Conservation (phyloP, 176 grass and related monocot species). For the Oryza meyeriana region DNA sequence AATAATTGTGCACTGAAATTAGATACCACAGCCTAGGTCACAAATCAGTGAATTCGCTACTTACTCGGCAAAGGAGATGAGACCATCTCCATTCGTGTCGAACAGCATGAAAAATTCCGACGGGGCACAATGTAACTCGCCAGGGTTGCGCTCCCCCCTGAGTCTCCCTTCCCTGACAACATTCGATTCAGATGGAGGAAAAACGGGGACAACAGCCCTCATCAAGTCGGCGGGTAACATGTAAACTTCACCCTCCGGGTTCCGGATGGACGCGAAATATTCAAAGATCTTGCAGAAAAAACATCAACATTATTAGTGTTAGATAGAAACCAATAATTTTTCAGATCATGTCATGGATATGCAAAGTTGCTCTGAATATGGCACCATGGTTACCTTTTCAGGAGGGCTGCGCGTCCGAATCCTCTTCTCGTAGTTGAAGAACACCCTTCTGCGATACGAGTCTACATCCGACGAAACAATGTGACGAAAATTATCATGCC, state of each 20-base stretch:
- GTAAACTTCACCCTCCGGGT: constrained; percentile 57
- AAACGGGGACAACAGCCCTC: constrained; percentile 77
- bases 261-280: constrained; percentile 82
- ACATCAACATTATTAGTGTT: background rate
- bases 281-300: constrained; percentile 75
- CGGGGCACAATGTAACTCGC: constrained; percentile 68
- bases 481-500: background rate
- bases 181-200: constrained; percentile 81
- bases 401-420: constrained; percentile 79
- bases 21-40: background rate
- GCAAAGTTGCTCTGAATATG: background rate
- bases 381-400: constrained; percentile 61
- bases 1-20: background rate
- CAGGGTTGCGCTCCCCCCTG: constrained; percentile 67
- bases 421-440: constrained; percentile 98
- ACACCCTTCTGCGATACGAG: constrained; percentile 77
- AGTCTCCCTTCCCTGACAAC: constrained; percentile 73
- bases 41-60: constrained; percentile 21
- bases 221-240: constrained; percentile 90
- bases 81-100: constrained; percentile 87
- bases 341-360: background rate
- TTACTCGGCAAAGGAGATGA: constrained; percentile 98
- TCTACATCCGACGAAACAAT: constrained; percentile 29
- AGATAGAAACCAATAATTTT: background rate
- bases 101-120: constrained; percentile 92